Conservation (phyloP, 2,329 filamentous ascomycete genomes). For the Claviceps monticola region DNA sequence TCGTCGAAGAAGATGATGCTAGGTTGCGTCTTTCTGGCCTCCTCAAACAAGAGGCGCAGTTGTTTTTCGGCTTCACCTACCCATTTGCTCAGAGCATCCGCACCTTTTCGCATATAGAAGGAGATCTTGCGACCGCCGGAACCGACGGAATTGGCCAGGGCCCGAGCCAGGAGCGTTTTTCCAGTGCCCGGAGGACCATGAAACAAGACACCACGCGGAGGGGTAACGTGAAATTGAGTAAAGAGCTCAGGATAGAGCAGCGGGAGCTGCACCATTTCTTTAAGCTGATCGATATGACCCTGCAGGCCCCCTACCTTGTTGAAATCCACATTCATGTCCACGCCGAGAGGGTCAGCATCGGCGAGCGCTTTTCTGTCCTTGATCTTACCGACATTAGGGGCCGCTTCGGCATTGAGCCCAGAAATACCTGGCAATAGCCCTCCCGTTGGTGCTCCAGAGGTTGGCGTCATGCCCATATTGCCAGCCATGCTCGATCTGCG, state of each 20-base stretch:
- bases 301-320: constrained; percentile 86
- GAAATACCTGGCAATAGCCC: constrained; percentile 28
- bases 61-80: constrained; percentile 96
- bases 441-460: constrained; percentile 29
- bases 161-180: constrained; percentile 91
- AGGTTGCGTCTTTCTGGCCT: constrained; percentile 87
- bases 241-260: constrained; percentile 93
- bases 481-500: constrained; percentile 45
- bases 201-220: constrained; percentile 87
- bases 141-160: constrained; percentile 80
- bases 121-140: constrained; percentile 87
- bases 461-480: constrained; percentile 48
- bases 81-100: constrained; percentile 96
- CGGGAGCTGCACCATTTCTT: constrained; percentile 96
- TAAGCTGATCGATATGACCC: constrained; percentile 89
- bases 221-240: constrained; percentile 78
- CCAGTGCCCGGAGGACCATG: constrained; percentile 94
- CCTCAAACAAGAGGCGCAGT: constrained; percentile 83
- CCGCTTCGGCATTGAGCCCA: constrained; percentile 30
- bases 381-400: constrained; percentile 81
- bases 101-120: constrained; percentile 98
- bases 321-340: constrained; percentile 86
- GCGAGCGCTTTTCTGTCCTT: constrained; percentile 86
- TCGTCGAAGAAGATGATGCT: constrained; percentile 99
- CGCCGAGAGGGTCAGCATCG: constrained; percentile 86